A percentile compares a stretch with the other conserved stretches of the same genome.
phyloP scores from a whole-genome alignment of 2,329 filamentous ascomycete genomes.

The Claviceps quebecensis region DNA sequence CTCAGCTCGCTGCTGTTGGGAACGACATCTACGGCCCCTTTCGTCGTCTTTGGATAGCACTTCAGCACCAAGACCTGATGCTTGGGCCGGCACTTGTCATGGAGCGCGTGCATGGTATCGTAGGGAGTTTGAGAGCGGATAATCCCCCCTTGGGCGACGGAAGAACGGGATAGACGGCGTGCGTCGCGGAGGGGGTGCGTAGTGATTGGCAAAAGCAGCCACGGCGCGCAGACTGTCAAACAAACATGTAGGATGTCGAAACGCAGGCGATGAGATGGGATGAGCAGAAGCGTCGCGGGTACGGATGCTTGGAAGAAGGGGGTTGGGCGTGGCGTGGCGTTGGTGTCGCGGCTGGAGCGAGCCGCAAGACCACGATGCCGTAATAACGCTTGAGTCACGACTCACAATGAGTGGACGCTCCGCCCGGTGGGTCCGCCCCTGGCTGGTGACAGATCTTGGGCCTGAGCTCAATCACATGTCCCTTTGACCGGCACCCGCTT shows the following conservation, averaged over 20 bases:
- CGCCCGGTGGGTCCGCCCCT: too few species aligned
- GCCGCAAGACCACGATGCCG: background rate
- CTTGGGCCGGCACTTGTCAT: slow-evolving; percentile 69
- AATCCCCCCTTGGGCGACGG: background rate
- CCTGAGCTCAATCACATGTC: too few species aligned
- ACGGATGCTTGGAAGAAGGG: background rate
- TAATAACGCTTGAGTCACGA: background rate
- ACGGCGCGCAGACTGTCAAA: slow-evolving; percentile 1
- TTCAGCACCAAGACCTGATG: slow-evolving; percentile 93
- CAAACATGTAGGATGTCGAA: background rate
- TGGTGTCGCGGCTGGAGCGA: background rate
- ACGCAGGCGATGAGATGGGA: background rate
- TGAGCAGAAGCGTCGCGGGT: background rate
- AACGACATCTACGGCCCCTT: slow-evolving; percentile 83
- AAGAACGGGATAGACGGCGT: background rate
- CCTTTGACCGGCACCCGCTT: too few species aligned
- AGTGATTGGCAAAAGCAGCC: slow-evolving; percentile 1
- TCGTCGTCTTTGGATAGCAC: slow-evolving; percentile 87
- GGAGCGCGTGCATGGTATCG: slow-evolving; percentile 45
- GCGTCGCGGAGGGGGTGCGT: background rate
- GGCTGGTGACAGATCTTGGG: too few species aligned
- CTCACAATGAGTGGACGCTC: too few species aligned
- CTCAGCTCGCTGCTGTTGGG: slow-evolving; percentile 94
- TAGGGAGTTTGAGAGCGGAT: background rate
- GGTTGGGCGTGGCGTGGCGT: background rate